Conservation (phyloP, 2,329 filamentous ascomycete species). For the Fusarium sp. region DNA sequence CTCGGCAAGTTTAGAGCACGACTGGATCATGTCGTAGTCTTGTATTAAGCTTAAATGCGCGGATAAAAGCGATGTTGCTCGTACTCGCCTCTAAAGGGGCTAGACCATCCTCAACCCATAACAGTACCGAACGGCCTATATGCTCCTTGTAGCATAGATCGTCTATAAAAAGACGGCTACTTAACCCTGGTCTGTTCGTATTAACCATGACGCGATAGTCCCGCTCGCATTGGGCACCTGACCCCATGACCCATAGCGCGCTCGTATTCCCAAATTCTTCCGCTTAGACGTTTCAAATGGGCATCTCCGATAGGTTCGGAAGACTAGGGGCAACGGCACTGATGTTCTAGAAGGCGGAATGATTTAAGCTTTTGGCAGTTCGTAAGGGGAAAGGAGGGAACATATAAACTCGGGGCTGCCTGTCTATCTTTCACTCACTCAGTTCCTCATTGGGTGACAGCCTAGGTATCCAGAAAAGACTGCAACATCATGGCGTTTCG, state of each 20-base stretch:
- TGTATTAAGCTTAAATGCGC: background rate
- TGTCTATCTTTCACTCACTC: background rate
- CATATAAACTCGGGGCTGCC: background rate
- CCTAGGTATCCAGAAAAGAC: background rate
- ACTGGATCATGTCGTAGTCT: background rate
- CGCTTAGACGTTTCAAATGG: background rate
- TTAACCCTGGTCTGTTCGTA: background rate
- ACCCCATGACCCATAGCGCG: background rate
- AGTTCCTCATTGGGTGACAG: background rate
- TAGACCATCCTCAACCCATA: background rate
- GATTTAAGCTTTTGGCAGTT: background rate
- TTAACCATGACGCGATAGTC: background rate
- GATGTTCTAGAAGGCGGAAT: background rate
- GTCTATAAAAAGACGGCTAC: background rate
- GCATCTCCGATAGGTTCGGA: background rate
- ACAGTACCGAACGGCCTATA: background rate
- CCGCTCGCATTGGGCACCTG: background rate
- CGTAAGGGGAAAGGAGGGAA: background rate
- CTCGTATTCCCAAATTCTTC: conserved; percentile 1
- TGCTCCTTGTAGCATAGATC: background rate
- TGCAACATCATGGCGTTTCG: background rate
- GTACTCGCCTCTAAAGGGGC: background rate
- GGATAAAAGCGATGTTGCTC: background rate
- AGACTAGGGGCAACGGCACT: background rate
- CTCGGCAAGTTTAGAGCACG: background rate